These are phyloP conservation scores for Blepharisma japonicum DNA, from an alignment of 73 alveolate species.

Conservation along the genomic window DNA sequence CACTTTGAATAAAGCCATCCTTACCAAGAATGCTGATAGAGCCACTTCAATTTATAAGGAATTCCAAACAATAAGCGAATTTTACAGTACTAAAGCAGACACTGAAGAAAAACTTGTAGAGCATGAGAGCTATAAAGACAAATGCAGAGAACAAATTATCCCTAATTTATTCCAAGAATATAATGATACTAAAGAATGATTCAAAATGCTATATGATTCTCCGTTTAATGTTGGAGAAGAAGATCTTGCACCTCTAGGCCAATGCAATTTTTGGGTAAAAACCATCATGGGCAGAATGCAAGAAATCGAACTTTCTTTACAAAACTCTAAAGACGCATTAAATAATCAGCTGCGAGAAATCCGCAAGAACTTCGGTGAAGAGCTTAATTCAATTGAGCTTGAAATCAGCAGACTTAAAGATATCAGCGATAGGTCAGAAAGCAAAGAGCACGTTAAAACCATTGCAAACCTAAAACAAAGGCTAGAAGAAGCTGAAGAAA, in stretches of 20 bases:
- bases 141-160: constrained; percentile 56
- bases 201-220: constrained; percentile 62
- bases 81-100: constrained; percentile 58
- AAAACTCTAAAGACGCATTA: constrained; percentile 50
- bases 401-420: constrained; percentile 26
- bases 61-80: constrained; percentile 51
- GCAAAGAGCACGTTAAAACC: constrained; percentile 34
- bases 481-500: constrained; percentile 51
- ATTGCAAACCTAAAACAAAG: constrained; percentile 38
- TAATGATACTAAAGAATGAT: constrained; percentile 72
- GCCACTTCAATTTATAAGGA: constrained; percentile 47
- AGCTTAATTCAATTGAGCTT: constrained; percentile 22
- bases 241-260: constrained; percentile 37
- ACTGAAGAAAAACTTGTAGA: constrained; percentile 66
- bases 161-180: constrained; percentile 51
- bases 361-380: constrained; percentile 50
- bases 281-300: constrained; percentile 41
- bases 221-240: constrained; percentile 41
- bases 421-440: not conserved
- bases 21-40: constrained; percentile 44
- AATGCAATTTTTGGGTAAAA: constrained; percentile 37
- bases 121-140: constrained; percentile 68
- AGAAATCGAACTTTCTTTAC: constrained; percentile 39
- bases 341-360: constrained; percentile 41
- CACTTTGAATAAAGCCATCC: constrained; percentile 52